These are phyloP conservation scores for Casuarina glauca DNA, from an alignment of 306 rosid species.

Conservation along the genomic window DNA sequence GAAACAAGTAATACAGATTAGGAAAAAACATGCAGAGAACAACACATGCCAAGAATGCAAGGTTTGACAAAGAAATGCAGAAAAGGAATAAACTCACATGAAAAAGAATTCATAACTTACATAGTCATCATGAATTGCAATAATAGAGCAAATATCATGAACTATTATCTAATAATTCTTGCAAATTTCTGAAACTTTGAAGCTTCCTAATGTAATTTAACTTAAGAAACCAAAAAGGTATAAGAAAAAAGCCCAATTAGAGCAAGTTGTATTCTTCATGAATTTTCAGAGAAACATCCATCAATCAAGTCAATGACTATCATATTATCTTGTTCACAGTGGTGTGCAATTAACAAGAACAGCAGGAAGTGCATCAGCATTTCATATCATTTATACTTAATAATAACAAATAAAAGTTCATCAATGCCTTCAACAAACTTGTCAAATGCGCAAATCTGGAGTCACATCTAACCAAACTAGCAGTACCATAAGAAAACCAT, in stretches of 20 bases:
- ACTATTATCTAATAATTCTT: not conserved
- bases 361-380: not conserved
- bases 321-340: not conserved
- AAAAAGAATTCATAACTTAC: not conserved
- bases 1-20: constrained; percentile 12
- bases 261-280: not conserved
- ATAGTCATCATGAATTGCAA: not conserved
- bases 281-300: not conserved
- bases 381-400: not conserved
- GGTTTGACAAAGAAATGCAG: not conserved
- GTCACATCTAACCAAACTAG: not conserved
- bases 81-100: not conserved
- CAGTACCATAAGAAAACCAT: not conserved
- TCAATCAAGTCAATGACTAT: not conserved
- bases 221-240: not conserved
- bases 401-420: not conserved
- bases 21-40: not conserved
- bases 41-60: not conserved
- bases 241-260: not conserved
- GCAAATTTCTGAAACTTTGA: not conserved
- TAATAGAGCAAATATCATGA: not conserved
- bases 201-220: not conserved
- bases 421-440: not conserved
- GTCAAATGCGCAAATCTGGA: not conserved
- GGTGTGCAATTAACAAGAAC: not conserved